phyloP scores from a whole-genome alignment of 306 rosid genomes.

The Medicago lupulina region DNA sequence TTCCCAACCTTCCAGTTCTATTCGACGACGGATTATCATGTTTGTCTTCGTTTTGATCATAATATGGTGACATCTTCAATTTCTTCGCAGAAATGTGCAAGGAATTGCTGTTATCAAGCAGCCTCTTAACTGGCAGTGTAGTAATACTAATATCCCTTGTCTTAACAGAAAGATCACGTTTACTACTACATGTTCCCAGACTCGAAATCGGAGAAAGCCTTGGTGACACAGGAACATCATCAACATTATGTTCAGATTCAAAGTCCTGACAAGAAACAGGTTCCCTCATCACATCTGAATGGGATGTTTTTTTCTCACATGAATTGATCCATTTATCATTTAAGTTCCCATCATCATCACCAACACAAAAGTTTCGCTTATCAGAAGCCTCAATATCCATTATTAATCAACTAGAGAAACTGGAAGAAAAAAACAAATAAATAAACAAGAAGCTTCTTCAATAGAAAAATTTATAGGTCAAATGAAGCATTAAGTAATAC shows the following conservation, averaged over 20 bases:
- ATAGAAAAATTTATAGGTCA: not conserved
- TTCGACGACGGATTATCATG: not conserved
- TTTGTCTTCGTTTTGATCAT: slow-evolving; percentile 10
- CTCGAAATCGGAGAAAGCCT: not conserved
- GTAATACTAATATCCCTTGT: too few relatives aligned
- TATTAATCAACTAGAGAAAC: not conserved
- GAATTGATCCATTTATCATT: not conserved
- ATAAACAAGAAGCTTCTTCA: not conserved
- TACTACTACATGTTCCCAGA: slow-evolving; percentile 22
- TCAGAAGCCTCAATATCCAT: slow-evolving; percentile 29
- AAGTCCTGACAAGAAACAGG: not conserved
- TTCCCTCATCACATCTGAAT: not conserved
- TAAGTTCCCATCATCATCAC: not conserved
- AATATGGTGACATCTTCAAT: slow-evolving; percentile 12
- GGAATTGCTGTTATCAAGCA: not conserved
- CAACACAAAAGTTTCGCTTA: slow-evolving; percentile 1
- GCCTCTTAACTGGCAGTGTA: not conserved
- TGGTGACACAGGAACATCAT: not conserved
- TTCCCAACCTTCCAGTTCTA: not conserved
- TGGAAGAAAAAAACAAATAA: not conserved
- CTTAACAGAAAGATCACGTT: not conserved
- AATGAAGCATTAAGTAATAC: too few relatives aligned
- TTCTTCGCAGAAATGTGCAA: slow-evolving; percentile 4
- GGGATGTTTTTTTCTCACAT: not conserved
- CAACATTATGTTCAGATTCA: slow-evolving; percentile 11